These are phyloP conservation scores for Aleurites moluccanus DNA, from an alignment of 441 rosid genomes.

Conservation along the genomic window DNA sequence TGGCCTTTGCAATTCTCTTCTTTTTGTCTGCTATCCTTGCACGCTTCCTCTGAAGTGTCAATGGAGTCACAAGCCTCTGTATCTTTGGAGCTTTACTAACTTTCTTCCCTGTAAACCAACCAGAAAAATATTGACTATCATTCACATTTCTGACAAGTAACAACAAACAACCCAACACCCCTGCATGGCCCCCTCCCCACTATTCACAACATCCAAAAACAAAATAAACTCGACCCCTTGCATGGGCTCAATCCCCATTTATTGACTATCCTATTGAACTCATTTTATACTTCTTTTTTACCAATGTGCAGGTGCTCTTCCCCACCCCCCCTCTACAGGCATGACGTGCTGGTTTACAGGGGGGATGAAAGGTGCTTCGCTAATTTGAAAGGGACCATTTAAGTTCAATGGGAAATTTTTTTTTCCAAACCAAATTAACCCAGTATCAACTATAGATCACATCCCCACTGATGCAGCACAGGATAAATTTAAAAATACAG, in stretches of 20 bases:
- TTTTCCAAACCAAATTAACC: too few species aligned
- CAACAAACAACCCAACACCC: neutral
- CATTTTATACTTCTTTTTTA: too few species aligned
- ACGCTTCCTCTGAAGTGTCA: constrained; percentile 42
- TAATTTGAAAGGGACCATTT: too few species aligned
- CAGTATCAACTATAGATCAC: too few species aligned
- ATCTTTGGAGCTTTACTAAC: constrained; percentile 30
- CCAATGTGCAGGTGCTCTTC: too few species aligned
- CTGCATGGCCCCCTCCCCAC: neutral
- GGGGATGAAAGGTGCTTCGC: too few species aligned
- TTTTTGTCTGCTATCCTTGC: constrained; percentile 37
- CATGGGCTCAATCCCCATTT: too few species aligned
- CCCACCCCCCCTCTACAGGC: too few species aligned
- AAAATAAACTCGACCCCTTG: neutral
- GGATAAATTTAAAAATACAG: neutral
- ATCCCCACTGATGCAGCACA: neutral
- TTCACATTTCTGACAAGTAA: neutral
- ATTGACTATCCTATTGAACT: too few species aligned
- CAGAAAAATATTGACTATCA: neutral
- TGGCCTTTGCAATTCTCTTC: constrained; percentile 40
- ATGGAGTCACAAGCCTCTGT: constrained; percentile 42
- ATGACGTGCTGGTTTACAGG: too few species aligned
- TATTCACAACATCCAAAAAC: neutral
- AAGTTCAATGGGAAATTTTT: too few species aligned
- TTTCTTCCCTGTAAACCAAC: constrained; percentile 12